Evolutionary conservation across 345 rosid genomes (phyloP).

Genomic region (Syzygium grande): DNA sequence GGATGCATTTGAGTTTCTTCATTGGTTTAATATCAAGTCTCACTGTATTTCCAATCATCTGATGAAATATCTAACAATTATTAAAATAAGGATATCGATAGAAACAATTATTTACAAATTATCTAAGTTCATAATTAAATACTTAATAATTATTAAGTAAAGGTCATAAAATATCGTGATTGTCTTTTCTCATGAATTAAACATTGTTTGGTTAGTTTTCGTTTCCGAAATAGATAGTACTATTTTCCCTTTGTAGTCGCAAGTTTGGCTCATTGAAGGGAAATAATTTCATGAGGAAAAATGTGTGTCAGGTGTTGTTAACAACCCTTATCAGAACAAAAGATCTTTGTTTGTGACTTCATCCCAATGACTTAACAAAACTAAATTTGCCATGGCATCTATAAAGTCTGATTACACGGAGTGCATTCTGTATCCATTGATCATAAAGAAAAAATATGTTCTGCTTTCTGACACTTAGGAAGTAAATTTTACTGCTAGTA

Average conservation of each 20-base stretch:
- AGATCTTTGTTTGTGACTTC: not conserved
- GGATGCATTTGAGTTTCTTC: not conserved
- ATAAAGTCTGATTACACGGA: not conserved
- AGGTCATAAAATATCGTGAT: not conserved
- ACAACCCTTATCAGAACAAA: not conserved
- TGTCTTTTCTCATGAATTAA: not conserved
- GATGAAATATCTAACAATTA: not conserved
- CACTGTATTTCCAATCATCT: not conserved
- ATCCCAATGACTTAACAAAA: not conserved
- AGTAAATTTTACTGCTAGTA: not conserved
- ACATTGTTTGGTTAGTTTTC: not conserved
- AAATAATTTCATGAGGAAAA: not conserved
- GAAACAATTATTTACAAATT: not conserved
- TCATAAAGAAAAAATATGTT: not conserved
- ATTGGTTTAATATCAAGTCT: not conserved
- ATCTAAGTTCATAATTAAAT: not conserved
- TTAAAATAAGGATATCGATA: not conserved
- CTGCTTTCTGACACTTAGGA: not conserved
- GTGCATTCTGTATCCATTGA: not conserved
- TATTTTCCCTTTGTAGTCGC: not conserved
- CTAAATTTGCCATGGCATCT: not conserved
- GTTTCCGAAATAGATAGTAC: not conserved
- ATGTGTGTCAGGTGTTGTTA: not conserved
- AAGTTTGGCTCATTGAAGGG: not conserved
- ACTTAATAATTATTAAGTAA: not conserved